Percentiles rank a stretch among this genome's conserved stretches.
phyloP scores from a whole-genome alignment of 2,329 filamentous ascomycete genomes.

The Cadophora luteo-olivacea region DNA sequence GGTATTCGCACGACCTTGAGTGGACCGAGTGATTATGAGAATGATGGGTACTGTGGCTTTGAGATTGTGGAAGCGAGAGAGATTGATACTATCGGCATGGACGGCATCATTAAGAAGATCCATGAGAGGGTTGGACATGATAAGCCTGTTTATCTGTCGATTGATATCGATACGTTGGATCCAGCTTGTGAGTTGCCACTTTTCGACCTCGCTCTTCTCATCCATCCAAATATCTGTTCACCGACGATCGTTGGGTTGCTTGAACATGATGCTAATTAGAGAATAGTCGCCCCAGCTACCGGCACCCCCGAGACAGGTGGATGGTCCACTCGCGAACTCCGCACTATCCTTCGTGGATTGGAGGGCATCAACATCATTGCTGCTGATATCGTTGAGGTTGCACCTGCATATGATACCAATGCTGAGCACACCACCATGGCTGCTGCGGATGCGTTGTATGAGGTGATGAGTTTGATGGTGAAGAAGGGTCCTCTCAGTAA shows the following conservation, averaged over 20 bases:
- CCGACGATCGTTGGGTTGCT: neutral
- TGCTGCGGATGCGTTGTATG: conserved; percentile 73
- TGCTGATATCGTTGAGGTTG: conserved; percentile 77
- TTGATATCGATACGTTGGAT: conserved; percentile 89
- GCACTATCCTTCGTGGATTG: conserved; percentile 73
- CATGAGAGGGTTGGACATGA: conserved; percentile 74
- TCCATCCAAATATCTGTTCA: neutral
- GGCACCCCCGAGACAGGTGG: conserved; percentile 80
- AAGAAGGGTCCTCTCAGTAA: conserved; percentile 74
- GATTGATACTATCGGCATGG: conserved; percentile 71
- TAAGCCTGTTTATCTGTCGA: conserved; percentile 79
- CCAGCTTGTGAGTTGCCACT: conserved; percentile 66
- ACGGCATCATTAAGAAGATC: conserved; percentile 82
- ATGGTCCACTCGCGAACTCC: conserved; percentile 75
- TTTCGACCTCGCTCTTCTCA: neutral
- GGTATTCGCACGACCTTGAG: conserved; percentile 85
- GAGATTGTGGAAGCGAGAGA: conserved; percentile 80
- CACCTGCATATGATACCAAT: conserved; percentile 75
- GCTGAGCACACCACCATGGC: conserved; percentile 78
- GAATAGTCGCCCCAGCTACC: conserved; percentile 70
- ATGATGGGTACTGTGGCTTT: conserved; percentile 85
- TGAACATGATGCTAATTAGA: conserved; percentile 25
- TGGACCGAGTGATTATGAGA: conserved; percentile 81
- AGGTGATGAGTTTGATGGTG: conserved; percentile 84
- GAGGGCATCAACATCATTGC: conserved; percentile 73